These are phyloP conservation scores for Solanum lignicaule DNA, from an alignment of 257 asterid species.

Conservation along the genomic window DNA sequence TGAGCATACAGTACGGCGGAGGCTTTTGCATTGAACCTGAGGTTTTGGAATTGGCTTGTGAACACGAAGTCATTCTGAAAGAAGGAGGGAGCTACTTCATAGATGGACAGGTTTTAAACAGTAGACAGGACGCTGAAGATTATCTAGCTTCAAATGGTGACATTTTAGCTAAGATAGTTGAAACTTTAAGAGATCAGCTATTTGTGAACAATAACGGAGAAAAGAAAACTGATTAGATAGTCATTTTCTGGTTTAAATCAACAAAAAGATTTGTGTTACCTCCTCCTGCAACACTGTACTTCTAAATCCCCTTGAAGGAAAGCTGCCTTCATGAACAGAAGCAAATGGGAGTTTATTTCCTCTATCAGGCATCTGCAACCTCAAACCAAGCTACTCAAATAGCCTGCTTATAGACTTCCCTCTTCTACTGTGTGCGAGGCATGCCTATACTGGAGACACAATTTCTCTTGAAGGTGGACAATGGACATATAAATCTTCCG, in stretches of 20 bases:
- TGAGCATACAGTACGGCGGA: conserved; percentile 56
- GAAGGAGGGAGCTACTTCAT: conserved; percentile 50
- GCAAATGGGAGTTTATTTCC: neutral
- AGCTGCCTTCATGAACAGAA: neutral
- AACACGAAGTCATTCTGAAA: conserved; percentile 55
- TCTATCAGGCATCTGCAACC: neutral
- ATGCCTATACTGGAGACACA: neutral
- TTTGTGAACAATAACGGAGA: conserved; percentile 15
- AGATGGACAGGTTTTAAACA: conserved; percentile 41
- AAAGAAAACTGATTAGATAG: neutral
- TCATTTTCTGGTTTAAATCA: neutral
- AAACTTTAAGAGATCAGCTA: conserved; percentile 51
- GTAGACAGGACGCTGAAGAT: conserved; percentile 47
- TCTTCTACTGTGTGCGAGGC: neutral
- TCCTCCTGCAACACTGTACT: neutral
- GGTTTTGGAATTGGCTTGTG: conserved; percentile 83
- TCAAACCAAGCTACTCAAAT: neutral
- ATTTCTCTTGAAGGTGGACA: neutral
- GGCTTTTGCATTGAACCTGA: conserved; percentile 58
- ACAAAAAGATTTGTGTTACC: neutral
- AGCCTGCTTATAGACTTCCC: neutral
- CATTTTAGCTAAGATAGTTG: conserved; percentile 40
- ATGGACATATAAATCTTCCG: neutral
- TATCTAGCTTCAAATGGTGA: conserved; percentile 46
- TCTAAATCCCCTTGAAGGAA: neutral